phyloP scores from a whole-genome alignment of 129 eudicot species.

The Arctium lappa region DNA sequence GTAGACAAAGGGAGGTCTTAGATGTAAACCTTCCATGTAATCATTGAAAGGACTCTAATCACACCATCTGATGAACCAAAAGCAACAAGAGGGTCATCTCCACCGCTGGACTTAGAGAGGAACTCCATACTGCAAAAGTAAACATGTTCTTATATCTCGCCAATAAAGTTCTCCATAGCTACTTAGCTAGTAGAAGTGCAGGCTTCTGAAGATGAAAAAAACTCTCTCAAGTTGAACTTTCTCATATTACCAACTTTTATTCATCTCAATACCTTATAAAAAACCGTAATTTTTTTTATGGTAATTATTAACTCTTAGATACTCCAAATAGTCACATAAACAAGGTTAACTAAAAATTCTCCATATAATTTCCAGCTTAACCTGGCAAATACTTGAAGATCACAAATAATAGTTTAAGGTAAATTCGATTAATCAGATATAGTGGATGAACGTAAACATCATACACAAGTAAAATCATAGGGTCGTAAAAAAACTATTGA shows the following conservation, averaged over 20 bases:
- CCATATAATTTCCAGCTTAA: neutral
- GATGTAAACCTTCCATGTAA: slow-evolving; percentile 86
- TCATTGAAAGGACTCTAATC: slow-evolving; percentile 95
- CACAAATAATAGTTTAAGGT: neutral
- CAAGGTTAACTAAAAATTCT: neutral
- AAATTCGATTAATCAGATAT: neutral
- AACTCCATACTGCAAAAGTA: slow-evolving; percentile 86
- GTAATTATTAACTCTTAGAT: neutral
- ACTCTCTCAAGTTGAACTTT: neutral
- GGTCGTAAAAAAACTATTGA: neutral
- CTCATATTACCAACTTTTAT: neutral
- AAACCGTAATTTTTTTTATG: neutral
- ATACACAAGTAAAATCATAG: neutral
- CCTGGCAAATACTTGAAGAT: neutral
- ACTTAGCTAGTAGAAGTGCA: neutral
- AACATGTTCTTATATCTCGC: slow-evolving; percentile 7
- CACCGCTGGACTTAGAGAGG: slow-evolving; percentile 64
- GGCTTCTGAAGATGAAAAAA: neutral
- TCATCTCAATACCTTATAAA: neutral
- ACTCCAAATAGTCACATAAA: neutral
- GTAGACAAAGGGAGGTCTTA: neutral
- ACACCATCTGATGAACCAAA: slow-evolving; percentile 99
- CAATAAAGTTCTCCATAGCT: neutral
- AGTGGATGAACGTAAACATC: neutral
- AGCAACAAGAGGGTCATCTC: slow-evolving; percentile 94